Conservation (phyloP, 1,284 basidiomycete species). For the Papiliotrema flavescens region DNA sequence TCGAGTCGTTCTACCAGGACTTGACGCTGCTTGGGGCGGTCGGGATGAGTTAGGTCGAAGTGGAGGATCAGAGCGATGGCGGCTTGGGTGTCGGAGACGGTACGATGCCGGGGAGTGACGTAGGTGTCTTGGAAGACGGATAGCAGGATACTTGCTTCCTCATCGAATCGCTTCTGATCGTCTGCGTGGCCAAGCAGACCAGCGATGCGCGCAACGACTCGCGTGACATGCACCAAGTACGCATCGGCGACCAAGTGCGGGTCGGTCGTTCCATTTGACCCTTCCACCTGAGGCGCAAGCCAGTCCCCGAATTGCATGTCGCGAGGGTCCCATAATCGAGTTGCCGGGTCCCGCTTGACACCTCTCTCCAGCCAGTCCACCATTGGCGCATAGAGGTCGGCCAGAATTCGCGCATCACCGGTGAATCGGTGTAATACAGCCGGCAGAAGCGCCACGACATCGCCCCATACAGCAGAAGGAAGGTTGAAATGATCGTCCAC, state of each 20-base stretch:
- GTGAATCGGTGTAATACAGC: slow-evolving; percentile 26
- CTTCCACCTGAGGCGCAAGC: slow-evolving; percentile 17
- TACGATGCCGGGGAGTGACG: slow-evolving; percentile 20
- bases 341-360: slow-evolving; percentile 12
- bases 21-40: not conserved
- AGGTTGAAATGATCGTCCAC: slow-evolving; percentile 8
- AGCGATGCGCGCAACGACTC: slow-evolving; percentile 14
- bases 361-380: slow-evolving; percentile 29
- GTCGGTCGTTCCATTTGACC: slow-evolving; percentile 12
- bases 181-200: slow-evolving; percentile 6
- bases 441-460: slow-evolving; percentile 27
- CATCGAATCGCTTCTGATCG: slow-evolving; percentile 7
- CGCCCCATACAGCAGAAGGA: slow-evolving; percentile 34
- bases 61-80: slow-evolving; percentile 21
- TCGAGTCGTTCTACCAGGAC: slow-evolving; percentile 6
- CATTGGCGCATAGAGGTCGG: slow-evolving; percentile 26
- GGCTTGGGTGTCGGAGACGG: slow-evolving; percentile 26
- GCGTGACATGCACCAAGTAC: slow-evolving; percentile 27
- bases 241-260: slow-evolving; percentile 24
- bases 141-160: slow-evolving; percentile 5
- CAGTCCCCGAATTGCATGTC: slow-evolving; percentile 30
- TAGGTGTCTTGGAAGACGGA: slow-evolving; percentile 19
- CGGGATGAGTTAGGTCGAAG: slow-evolving; percentile 12
- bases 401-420: slow-evolving; percentile 24
- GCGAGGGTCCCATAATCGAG: slow-evolving; percentile 16